These are phyloP conservation scores for Verbena officinalis DNA, from an alignment of 257 asterid species.

Conservation along the genomic window DNA sequence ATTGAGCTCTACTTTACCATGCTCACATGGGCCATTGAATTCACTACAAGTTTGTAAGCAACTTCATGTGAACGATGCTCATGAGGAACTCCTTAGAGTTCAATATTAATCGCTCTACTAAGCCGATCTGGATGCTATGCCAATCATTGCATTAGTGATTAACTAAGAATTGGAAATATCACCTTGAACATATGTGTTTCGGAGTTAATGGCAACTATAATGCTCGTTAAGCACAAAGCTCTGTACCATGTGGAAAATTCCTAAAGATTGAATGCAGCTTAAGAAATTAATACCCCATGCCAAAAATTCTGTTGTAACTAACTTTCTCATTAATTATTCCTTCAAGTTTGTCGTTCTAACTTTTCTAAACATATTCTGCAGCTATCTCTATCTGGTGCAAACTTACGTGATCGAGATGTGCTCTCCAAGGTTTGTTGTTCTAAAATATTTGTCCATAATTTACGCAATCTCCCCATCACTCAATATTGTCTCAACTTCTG, in stretches of 20 bases:
- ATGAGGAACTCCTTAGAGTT: conserved; percentile 3
- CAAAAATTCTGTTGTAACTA: conserved; percentile 3
- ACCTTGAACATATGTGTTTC: neutral
- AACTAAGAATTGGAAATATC: too few relatives aligned
- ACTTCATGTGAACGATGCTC: conserved; percentile 7
- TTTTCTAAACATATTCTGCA: conserved; percentile 47
- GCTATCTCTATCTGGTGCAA: conserved; percentile 88
- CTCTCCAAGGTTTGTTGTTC: conserved; percentile 87
- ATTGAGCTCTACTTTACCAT: neutral
- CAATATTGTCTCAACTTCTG: neutral
- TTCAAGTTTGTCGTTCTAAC: conserved; percentile 21
- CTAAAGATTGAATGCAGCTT: neutral
- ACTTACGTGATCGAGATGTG: conserved; percentile 84
- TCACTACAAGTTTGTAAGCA: neutral
- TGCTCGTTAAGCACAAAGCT: neutral
- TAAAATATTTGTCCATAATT: conserved; percentile 11
- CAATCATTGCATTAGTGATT: too few relatives aligned
- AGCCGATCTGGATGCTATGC: neutral
- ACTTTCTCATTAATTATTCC: conserved; percentile 14
- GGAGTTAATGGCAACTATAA: neutral
- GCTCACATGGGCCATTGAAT: neutral
- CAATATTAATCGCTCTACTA: neutral
- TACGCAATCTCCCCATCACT: conserved; percentile 4
- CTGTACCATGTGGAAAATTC: neutral
- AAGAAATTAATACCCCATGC: neutral